phyloP scores from a whole-genome alignment of 805 yeast genomes.

The Kodamaea kaohsiungensis region DNA sequence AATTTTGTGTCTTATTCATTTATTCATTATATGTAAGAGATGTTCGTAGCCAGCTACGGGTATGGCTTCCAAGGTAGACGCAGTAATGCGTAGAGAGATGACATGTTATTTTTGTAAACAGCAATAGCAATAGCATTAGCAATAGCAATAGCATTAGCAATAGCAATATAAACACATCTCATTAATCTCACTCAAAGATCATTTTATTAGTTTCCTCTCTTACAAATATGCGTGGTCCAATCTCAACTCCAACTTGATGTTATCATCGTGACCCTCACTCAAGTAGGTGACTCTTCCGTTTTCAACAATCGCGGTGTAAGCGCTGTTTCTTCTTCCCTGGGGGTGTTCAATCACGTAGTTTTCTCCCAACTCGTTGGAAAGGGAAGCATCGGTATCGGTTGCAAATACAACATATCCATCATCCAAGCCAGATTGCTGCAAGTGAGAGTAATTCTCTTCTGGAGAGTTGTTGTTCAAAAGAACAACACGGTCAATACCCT shows the following conservation, averaged over 20 bases:
- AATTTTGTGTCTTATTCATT: not conserved
- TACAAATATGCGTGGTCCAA: constrained; percentile 11
- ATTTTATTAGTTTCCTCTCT: not conserved
- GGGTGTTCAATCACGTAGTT: constrained; percentile 12
- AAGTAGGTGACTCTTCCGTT: constrained; percentile 22
- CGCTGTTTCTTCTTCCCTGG: constrained; percentile 12
- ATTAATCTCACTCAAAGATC: not conserved
- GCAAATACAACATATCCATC: constrained; percentile 17
- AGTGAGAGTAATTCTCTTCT: constrained; percentile 13
- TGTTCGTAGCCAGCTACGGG: not conserved
- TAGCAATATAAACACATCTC: too few species aligned
- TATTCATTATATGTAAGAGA: not conserved
- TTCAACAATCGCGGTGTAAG: constrained; percentile 19
- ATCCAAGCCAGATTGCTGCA: constrained; percentile 11
- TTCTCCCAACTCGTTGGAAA: constrained; percentile 14
- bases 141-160: too few species aligned
- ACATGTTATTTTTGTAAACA: too few species aligned
- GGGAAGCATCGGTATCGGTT: constrained; percentile 14
- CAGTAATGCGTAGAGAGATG: not conserved
- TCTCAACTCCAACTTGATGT: constrained; percentile 12
- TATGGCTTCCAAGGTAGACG: not conserved
- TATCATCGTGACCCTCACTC: constrained; percentile 12
- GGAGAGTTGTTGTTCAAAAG: constrained; percentile 16
- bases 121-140: too few species aligned
- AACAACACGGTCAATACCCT: constrained; percentile 15